Percentiles rank a stretch among this genome's conserved stretches.
These are phyloP conservation scores for Fusarium camptoceras DNA, from an alignment of 2,329 filamentous ascomycete genomes.

Conservation along the genomic window DNA sequence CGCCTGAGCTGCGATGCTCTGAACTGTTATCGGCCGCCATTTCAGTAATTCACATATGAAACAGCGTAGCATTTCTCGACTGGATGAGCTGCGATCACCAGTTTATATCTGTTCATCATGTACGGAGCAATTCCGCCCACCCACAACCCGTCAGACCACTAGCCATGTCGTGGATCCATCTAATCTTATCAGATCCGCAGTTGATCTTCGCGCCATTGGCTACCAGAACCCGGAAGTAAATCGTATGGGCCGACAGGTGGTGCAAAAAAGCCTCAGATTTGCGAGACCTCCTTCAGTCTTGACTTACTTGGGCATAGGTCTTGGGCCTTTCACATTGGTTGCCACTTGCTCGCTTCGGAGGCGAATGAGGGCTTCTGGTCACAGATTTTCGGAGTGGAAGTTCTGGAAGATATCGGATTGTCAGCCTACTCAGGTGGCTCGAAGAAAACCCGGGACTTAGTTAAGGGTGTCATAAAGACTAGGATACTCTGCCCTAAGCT, in stretches of 20 bases:
- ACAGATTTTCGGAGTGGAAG: neutral
- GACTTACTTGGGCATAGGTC: neutral
- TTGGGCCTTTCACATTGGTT: neutral
- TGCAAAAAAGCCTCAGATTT: slow-evolving; percentile 6
- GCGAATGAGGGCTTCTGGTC: neutral
- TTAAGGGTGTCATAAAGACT: no score
- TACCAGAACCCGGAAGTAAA: neutral
- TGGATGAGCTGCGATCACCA: neutral
- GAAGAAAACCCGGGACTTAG: no score
- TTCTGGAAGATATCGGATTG: neutral
- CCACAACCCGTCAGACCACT: slow-evolving; percentile 18
- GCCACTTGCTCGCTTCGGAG: neutral
- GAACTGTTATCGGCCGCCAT: slow-evolving; percentile 25
- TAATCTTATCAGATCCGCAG: slow-evolving; percentile 44
- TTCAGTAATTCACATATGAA: neutral
- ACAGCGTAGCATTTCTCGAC: accelerated
- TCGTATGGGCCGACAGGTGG: slow-evolving; percentile 1
- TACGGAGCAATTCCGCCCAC: slow-evolving; percentile 29
- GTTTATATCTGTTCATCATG: neutral
- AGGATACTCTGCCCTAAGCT: no score
- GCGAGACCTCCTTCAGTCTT: neutral
- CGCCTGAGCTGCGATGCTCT: slow-evolving; percentile 20
- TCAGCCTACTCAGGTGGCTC: no score
- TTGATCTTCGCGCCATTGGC: neutral
- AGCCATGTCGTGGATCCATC: slow-evolving; percentile 26